A percentile compares a stretch with the other conserved stretches of the same genome.
phyloP scores from a whole-genome alignment of 768 basidiomycete genomes.

The Suillus occidentalis region DNA sequence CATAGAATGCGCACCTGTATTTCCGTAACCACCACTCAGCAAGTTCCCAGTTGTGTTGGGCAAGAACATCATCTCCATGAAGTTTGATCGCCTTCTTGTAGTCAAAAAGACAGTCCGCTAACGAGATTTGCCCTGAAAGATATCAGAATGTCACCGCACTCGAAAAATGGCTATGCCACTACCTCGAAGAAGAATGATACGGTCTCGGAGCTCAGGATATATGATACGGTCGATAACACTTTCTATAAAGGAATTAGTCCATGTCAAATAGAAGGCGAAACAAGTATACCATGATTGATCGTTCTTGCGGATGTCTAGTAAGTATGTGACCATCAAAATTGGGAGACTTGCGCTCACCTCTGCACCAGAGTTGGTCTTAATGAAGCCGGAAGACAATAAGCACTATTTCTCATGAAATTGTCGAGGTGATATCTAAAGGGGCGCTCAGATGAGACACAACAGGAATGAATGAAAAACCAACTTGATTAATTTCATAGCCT shows the following conservation, averaged over 20 bases:
- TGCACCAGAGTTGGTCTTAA: conserved; percentile 88
- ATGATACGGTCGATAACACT: conserved; percentile 89
- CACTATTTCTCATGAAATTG: conserved; percentile 82
- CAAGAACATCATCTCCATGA: conserved; percentile 91
- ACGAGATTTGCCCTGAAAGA: conserved; percentile 65
- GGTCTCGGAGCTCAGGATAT: conserved; percentile 86
- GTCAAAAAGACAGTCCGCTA: conserved; percentile 78
- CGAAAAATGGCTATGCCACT: conserved; percentile 20
- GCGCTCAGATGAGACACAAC: conserved; percentile 1
- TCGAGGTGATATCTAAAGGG: conserved; percentile 79
- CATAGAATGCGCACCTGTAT: conserved; percentile 56
- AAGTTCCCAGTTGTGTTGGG: conserved; percentile 89
- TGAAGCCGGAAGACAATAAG: conserved; percentile 86
- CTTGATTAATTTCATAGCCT: conserved; percentile 84
- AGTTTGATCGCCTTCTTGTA: conserved; percentile 68
- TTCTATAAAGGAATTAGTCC: conserved; percentile 46
- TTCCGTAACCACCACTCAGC: conserved; percentile 79
- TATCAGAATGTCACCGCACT: conserved; percentile 10
- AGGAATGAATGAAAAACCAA: conserved; percentile 32
- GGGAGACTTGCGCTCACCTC: conserved; percentile 42
- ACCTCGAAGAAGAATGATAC: conserved; percentile 89
- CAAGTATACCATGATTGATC: conserved; percentile 72
- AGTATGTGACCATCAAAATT: neutral
- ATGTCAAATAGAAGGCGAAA: conserved; percentile 2
- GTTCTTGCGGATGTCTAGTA: conserved; percentile 46